A percentile compares a stretch with the other conserved stretches of the same genome.
Conservation (phyloP, 140 eudicot species). For the Anethum foeniculum region DNA sequence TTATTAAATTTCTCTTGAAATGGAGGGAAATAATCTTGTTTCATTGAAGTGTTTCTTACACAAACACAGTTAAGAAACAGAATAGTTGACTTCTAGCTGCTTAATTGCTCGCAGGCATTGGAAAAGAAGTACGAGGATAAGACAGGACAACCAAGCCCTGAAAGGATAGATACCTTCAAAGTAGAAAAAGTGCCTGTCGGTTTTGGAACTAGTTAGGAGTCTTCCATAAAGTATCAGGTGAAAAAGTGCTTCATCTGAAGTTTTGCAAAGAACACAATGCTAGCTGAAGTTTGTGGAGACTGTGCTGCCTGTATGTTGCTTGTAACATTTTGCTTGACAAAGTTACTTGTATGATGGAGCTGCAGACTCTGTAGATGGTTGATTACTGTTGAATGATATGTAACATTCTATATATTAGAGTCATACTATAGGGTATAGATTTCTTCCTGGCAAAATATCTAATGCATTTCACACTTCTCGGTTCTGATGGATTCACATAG, state of each 20-base stretch:
- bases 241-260: neutral
- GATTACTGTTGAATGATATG: neutral
- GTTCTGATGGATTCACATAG: neutral
- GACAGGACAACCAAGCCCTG: constrained; percentile 75
- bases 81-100: neutral
- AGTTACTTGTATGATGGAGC: neutral
- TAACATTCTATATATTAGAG: neutral
- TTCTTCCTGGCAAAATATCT: neutral
- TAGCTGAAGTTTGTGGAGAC: neutral
- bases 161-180: constrained; percentile 47
- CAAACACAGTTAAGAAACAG: neutral
- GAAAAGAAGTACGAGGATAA: constrained; percentile 70
- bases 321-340: neutral
- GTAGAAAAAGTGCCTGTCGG: constrained; percentile 65
- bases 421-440: neutral
- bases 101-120: constrained; percentile 38
- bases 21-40: neutral
- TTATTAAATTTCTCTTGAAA: neutral
- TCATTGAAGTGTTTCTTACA: neutral
- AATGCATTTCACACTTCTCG: neutral
- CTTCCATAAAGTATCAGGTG: constrained; percentile 9
- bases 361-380: neutral
- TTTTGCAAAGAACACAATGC: neutral
- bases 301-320: neutral
- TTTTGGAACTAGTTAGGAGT: constrained; percentile 31